Conservation (phyloP, 108 stramenopile genomes). For the Pseudonitzschia pungens region DNA sequence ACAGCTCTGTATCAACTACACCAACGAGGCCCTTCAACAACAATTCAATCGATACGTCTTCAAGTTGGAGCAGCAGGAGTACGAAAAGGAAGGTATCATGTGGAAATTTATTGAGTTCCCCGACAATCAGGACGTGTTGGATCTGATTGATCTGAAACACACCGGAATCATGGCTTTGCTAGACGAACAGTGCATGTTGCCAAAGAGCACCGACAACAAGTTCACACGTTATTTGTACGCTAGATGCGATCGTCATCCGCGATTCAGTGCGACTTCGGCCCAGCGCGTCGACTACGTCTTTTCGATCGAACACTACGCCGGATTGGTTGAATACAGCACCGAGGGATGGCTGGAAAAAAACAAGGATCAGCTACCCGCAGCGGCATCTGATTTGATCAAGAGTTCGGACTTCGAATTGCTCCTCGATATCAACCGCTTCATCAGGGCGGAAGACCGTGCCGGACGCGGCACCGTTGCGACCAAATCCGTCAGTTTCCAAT, state of each 20-base stretch:
- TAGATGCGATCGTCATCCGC: conserved; percentile 63
- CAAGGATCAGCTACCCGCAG: conserved; percentile 83
- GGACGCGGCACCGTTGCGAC: conserved; percentile 78
- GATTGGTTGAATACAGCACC: conserved; percentile 83
- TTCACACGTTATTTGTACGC: conserved; percentile 90
- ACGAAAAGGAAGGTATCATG: conserved; percentile 91
- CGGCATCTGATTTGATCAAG: conserved; percentile 65
- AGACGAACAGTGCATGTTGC: conserved; percentile 94
- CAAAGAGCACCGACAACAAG: conserved; percentile 87
- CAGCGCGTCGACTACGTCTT: conserved; percentile 81
- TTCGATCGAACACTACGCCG: conserved; percentile 90
- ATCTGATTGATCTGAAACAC: conserved; percentile 91
- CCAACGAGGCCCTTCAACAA: conserved; percentile 98
- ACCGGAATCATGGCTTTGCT: conserved; percentile 89
- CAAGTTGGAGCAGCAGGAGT: conserved; percentile 95
- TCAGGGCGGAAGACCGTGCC: conserved; percentile 69
- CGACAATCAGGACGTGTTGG: conserved; percentile 96
- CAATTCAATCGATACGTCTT: conserved; percentile 99
- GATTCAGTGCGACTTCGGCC: conserved; percentile 68
- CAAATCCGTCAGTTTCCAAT: conserved; percentile 82
- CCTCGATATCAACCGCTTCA: conserved; percentile 52
- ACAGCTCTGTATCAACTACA: conserved; percentile 98
- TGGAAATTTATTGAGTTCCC: conserved; percentile 93
- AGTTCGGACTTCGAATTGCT: conserved; percentile 66
- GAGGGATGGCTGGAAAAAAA: conserved; percentile 89